Evolutionary conservation across 2,329 filamentous ascomycete genomes (phyloP).

Genomic region (Tolypocladium sp.): DNA sequence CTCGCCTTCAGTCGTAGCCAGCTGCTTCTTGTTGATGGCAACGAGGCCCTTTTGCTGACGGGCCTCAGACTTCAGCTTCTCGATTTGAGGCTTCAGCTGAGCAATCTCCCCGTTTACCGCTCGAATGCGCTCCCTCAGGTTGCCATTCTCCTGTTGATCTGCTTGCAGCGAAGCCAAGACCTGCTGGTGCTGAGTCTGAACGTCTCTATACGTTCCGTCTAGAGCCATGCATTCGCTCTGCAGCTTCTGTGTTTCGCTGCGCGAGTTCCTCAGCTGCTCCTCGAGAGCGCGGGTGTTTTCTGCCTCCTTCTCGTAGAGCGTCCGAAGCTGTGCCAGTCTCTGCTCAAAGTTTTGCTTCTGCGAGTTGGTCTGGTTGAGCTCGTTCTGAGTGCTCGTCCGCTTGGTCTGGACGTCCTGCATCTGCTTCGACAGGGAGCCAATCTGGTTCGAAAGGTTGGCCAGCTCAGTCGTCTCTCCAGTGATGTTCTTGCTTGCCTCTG

Average conservation of each 20-base stretch:
- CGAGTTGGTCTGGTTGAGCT: slow-evolving; percentile 68
- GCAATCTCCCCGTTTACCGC: slow-evolving; percentile 73
- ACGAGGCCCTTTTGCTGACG: slow-evolving; percentile 94
- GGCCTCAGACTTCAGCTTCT: slow-evolving; percentile 86
- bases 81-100: slow-evolving; percentile 79
- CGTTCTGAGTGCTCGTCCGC: slow-evolving; percentile 67
- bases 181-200: slow-evolving; percentile 75
- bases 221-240: slow-evolving; percentile 76
- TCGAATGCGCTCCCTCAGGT: slow-evolving; percentile 79
- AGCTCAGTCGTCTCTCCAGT: slow-evolving; percentile 86
- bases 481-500: slow-evolving; percentile 78
- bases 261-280: slow-evolving; percentile 67
- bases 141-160: slow-evolving; percentile 82
- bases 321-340: slow-evolving; percentile 74
- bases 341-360: slow-evolving; percentile 93
- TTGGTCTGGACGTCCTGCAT: slow-evolving; percentile 90
- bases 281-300: slow-evolving; percentile 77
- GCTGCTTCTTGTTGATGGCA: slow-evolving; percentile 97
- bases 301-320: slow-evolving; percentile 88
- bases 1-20: slow-evolving; percentile 81
- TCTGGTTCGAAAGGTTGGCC: slow-evolving; percentile 92
- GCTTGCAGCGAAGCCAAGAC: slow-evolving; percentile 64
- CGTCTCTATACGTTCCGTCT: slow-evolving; percentile 71
- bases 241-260: slow-evolving; percentile 74
- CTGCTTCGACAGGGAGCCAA: slow-evolving; percentile 81